Evolutionary conservation across 129 eudicot genomes (phyloP).

Genomic region (Helianthus annuus): DNA sequence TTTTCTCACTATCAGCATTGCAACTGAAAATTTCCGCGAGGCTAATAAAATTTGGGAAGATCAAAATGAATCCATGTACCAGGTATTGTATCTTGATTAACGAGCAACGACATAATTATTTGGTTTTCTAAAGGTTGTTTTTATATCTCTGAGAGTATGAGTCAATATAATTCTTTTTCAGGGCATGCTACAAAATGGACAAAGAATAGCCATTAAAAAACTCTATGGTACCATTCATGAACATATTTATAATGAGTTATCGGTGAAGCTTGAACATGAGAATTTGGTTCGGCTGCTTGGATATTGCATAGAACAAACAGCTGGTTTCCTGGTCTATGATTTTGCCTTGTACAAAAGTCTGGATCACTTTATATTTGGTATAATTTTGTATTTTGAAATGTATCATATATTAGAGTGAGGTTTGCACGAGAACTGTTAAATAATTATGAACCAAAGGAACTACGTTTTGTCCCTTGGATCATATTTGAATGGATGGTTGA

Average conservation of each 20-base stretch:
- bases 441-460: neutral
- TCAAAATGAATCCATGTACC: constrained; percentile 16
- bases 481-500: neutral
- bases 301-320: constrained; percentile 11
- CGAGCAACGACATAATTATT: neutral
- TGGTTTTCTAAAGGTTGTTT: neutral
- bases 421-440: neutral
- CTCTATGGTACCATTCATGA: constrained; percentile 1
- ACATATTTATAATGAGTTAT: neutral
- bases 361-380: constrained; percentile 25
- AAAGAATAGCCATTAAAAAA: constrained; percentile 3
- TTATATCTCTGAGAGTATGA: neutral
- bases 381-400: neutral
- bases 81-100: constrained; percentile 7
- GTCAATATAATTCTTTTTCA: neutral
- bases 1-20: constrained; percentile 18
- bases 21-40: constrained; percentile 6
- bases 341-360: neutral
- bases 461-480: neutral
- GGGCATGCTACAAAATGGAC: constrained; percentile 17
- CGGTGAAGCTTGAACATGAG: constrained; percentile 10
- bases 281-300: constrained; percentile 19
- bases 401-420: neutral
- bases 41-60: constrained; percentile 19
- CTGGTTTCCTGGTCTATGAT: constrained; percentile 12